Evolutionary conservation across 2,329 filamentous ascomycete genomes (phyloP).

Genomic region (Metarhizium anisopliae): DNA sequence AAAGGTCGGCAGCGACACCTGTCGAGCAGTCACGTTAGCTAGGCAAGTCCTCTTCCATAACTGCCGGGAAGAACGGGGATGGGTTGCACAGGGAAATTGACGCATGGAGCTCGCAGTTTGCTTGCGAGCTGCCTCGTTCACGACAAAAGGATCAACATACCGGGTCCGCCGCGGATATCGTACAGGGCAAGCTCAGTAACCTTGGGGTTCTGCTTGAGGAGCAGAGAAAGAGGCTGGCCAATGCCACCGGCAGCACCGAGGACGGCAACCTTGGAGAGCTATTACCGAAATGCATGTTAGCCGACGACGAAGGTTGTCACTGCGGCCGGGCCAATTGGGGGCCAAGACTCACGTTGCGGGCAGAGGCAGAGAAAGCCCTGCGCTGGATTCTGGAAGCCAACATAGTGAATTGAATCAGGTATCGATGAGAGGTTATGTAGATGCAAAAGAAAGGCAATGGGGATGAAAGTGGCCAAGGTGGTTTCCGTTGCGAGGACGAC

Average conservation of each 20-base stretch:
- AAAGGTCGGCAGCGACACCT: conserved; percentile 97
- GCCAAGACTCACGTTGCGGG: conserved; percentile 55
- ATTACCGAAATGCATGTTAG: conserved; percentile 9
- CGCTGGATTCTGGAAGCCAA: conserved; percentile 65
- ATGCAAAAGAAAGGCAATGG: conserved; percentile 10
- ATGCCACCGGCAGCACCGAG: conserved; percentile 97
- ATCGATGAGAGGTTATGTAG: conserved; percentile 8
- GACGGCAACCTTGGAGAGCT: conserved; percentile 97
- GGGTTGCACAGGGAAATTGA: conserved; percentile 5
- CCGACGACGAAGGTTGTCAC: background rate
- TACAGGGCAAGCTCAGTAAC: conserved; percentile 93
- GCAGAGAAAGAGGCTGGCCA: conserved; percentile 92
- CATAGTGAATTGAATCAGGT: conserved; percentile 42
- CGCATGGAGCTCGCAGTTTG: background rate
- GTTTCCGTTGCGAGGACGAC: conserved; percentile 13
- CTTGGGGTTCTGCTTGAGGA: conserved; percentile 96
- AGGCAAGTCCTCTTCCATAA: background rate
- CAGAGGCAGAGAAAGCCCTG: conserved; percentile 73
- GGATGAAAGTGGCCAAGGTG: conserved; percentile 4
- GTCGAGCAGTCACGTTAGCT: conserved; percentile 2
- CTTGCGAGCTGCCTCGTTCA: background rate
- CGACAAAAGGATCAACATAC: conserved; percentile 42
- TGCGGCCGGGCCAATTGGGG: background rate
- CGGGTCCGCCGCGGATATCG: conserved; percentile 90
- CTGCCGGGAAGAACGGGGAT: background rate